Evolutionary conservation across 2,329 filamentous ascomycete genomes (phyloP).

Genomic region (Didymella pinodella): DNA sequence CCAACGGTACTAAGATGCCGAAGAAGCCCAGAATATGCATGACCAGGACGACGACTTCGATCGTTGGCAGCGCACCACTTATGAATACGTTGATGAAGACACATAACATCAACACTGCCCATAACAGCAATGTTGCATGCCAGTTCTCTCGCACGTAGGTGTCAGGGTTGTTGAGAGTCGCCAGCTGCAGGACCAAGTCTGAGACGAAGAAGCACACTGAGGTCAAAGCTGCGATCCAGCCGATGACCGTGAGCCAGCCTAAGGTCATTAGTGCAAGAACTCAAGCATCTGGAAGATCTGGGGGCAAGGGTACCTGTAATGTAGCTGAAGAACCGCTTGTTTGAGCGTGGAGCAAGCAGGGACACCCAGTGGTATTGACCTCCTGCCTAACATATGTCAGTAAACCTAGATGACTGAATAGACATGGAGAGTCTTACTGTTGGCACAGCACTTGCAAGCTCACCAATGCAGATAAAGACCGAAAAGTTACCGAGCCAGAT

Average conservation of each 20-base stretch:
- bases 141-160: constrained; percentile 53
- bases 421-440: constrained; percentile 23
- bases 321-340: constrained; percentile 56
- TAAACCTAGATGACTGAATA: not conserved
- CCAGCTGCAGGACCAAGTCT: constrained; percentile 44
- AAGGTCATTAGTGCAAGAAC: constrained; percentile 14
- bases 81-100: constrained; percentile 58
- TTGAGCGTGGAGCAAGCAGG: constrained; percentile 53
- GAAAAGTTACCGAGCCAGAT: constrained; percentile 51
- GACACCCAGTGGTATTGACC: constrained; percentile 55
- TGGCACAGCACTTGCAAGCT: constrained; percentile 50
- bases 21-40: constrained; percentile 63
- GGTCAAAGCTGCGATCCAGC: constrained; percentile 54
- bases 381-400: constrained; percentile 30
- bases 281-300: too few relatives aligned
- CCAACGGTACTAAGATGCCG: constrained; percentile 56
- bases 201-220: constrained; percentile 48
- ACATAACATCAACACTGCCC: constrained; percentile 53
- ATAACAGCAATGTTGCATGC: constrained; percentile 61
- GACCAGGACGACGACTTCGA: constrained; percentile 60
- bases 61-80: constrained; percentile 56
- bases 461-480: constrained; percentile 47
- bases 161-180: constrained; percentile 51
- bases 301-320: constrained; percentile 43
- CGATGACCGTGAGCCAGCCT: constrained; percentile 57